A percentile compares a stretch with the other conserved stretches of the same genome.
phyloP scores from a whole-genome alignment of 148 eudicot genomes.

The Camellia sinensis region DNA sequence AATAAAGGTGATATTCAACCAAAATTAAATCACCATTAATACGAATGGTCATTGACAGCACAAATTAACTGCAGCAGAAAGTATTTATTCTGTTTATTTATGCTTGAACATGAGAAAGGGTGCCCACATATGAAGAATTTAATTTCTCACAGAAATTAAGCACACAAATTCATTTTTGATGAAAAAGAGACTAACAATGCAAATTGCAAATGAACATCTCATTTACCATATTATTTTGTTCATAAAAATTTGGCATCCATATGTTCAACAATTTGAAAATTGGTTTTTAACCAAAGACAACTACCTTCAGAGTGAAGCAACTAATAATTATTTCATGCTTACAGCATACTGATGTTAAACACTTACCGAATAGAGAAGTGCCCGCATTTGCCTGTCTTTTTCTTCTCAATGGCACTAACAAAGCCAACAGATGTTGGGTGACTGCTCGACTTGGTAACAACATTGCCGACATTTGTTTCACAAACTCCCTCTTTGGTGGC shows the following conservation, averaged over 20 bases:
- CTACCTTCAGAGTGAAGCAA: background rate
- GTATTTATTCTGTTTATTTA: background rate
- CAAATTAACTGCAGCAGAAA: background rate
- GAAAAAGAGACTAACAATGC: background rate
- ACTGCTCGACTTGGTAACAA: slow-evolving; percentile 9
- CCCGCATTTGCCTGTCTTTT: slow-evolving; percentile 11
- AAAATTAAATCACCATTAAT: background rate
- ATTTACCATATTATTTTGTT: background rate
- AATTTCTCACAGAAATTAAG: slow-evolving; percentile 2
- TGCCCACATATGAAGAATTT: background rate
- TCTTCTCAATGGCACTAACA: slow-evolving; percentile 1
- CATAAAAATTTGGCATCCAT: background rate
- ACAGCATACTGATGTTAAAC: background rate
- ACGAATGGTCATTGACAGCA: background rate
- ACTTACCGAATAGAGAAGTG: slow-evolving; percentile 30
- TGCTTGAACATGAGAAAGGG: slow-evolving; percentile 4
- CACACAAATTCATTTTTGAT: background rate
- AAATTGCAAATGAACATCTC: background rate
- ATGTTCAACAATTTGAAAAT: background rate
- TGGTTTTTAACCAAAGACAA: background rate
- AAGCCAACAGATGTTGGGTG: background rate
- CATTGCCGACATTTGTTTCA: background rate
- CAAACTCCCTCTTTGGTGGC: slow-evolving; percentile 11
- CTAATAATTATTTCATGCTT: background rate
- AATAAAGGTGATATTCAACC: background rate